These are phyloP conservation scores for Panicum virgatum DNA, from an alignment of 202 grass and related monocot species.

Conservation along the genomic window DNA sequence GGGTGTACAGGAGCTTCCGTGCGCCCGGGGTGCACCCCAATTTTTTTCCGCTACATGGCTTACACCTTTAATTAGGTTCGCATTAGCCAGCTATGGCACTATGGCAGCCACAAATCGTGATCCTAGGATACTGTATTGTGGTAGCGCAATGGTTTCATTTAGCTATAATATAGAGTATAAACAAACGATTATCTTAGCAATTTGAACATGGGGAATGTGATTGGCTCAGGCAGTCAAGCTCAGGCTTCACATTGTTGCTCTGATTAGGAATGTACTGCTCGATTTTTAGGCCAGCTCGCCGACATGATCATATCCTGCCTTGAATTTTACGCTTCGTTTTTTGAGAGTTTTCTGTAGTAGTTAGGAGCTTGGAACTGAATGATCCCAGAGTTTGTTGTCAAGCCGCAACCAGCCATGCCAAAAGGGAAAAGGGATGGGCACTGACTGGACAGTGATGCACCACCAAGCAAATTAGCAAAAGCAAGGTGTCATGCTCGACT, in stretches of 20 bases:
- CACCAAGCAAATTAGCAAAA: conserved; percentile 40
- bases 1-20: too few relatives aligned
- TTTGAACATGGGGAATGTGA: neutral
- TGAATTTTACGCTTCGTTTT: neutral
- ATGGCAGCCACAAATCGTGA: neutral
- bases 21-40: too few relatives aligned
- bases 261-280: neutral
- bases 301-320: neutral
- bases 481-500: conserved; percentile 4
- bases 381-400: neutral
- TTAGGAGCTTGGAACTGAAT: neutral
- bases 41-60: neutral
- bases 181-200: neutral
- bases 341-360: neutral
- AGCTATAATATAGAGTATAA: neutral
- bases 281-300: neutral
- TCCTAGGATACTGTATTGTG: neutral
- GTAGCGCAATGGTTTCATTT: neutral
- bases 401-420: neutral
- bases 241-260: neutral
- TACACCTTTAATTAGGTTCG: neutral
- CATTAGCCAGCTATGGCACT: too few relatives aligned
- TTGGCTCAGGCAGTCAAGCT: neutral
- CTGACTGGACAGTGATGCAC: conserved; percentile 36
- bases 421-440: neutral